These are phyloP conservation scores for Calonectria hawksworthii DNA, from an alignment of 2,329 filamentous ascomycete species.

Conservation along the genomic window DNA sequence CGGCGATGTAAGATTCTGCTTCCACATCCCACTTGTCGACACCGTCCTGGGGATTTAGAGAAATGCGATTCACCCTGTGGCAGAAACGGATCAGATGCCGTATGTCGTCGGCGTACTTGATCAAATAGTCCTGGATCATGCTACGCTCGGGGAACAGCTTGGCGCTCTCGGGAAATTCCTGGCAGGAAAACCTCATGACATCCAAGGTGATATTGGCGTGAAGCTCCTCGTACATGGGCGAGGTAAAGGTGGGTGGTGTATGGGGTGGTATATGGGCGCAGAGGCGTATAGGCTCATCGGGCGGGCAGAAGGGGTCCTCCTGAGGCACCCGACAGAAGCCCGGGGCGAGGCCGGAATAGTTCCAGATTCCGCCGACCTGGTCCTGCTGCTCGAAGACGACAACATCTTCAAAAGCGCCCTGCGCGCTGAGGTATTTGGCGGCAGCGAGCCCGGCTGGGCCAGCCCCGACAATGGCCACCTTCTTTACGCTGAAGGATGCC, in stretches of 20 bases:
- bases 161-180: conserved; percentile 72
- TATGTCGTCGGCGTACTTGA: conserved; percentile 78
- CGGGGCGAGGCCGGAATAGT: conserved; percentile 72
- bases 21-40: conserved; percentile 73
- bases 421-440: conserved; percentile 84
- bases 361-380: conserved; percentile 87
- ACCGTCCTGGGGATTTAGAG: conserved; percentile 44
- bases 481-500: conserved; percentile 64
- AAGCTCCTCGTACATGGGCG: conserved; percentile 84
- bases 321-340: conserved; percentile 74
- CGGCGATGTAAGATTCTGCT: conserved; percentile 64
- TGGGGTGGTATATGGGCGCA: conserved; percentile 52
- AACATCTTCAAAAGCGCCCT: conserved; percentile 75
- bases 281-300: conserved; percentile 73
- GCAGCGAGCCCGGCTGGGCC: conserved; percentile 84
- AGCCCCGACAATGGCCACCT: conserved; percentile 84
- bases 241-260: conserved; percentile 75
- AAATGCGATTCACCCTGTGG: conserved; percentile 76
- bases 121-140: conserved; percentile 80
- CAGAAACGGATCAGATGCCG: conserved; percentile 77
- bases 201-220: conserved; percentile 89
- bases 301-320: conserved; percentile 72
- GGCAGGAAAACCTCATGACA: conserved; percentile 85
- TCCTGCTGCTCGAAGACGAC: conserved; percentile 86
- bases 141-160: conserved; percentile 82